phyloP scores from a whole-genome alignment of 2,329 filamentous ascomycete genomes.

The Colletotrichum horii region DNA sequence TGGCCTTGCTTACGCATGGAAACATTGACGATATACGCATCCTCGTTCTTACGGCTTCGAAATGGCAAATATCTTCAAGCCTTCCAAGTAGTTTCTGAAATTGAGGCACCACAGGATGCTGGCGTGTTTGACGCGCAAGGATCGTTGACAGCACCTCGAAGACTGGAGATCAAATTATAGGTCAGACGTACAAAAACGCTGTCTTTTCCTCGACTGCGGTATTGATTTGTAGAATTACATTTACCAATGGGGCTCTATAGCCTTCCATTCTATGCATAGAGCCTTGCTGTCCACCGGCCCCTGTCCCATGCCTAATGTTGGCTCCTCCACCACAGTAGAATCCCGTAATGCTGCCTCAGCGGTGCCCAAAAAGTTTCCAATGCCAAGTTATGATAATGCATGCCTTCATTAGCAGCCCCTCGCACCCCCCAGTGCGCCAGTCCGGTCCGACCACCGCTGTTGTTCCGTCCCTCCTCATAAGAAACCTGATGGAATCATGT shows the following conservation, averaged over 20 bases:
- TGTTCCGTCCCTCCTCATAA: neutral
- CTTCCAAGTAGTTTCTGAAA: neutral
- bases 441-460: neutral
- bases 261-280: neutral
- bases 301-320: neutral
- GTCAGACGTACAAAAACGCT: neutral
- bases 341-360: conserved; percentile 3
- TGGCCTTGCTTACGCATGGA: neutral
- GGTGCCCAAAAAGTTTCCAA: neutral
- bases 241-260: neutral
- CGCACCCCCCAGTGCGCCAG: neutral
- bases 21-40: neutral
- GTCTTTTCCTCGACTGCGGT: neutral
- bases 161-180: neutral
- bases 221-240: conserved; percentile 2
- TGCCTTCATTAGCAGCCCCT: conserved; percentile 19
- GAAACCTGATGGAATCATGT: neutral
- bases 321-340: neutral
- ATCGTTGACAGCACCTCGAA: neutral
- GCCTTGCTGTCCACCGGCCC: neutral
- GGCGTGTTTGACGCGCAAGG: neutral
- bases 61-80: neutral
- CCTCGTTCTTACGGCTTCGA: neutral
- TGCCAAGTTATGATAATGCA: neutral
- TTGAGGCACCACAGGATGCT: neutral